phyloP scores from a whole-genome alignment of 371 early-diverging fungal species.

The Entomophthora muscae region DNA sequence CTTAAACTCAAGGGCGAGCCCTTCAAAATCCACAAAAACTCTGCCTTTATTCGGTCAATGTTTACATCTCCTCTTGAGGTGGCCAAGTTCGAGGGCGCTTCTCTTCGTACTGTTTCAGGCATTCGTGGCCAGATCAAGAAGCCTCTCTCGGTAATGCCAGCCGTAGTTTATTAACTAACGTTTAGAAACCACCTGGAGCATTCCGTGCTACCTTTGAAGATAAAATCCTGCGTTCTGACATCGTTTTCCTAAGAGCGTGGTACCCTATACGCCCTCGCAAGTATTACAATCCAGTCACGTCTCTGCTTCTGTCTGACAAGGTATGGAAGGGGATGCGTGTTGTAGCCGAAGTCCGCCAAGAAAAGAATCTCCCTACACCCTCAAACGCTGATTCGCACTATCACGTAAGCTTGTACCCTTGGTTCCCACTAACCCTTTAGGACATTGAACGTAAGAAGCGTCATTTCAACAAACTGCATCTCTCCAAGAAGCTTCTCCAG shows the following conservation, averaged over 20 bases:
- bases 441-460: constrained; percentile 64
- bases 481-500: constrained; percentile 66
- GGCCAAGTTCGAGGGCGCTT: constrained; percentile 95
- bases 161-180: background rate
- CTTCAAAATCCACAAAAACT: constrained; percentile 89
- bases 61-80: constrained; percentile 97
- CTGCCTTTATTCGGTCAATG: constrained; percentile 99
- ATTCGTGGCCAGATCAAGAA: constrained; percentile 98
- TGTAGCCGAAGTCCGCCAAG: constrained; percentile 74
- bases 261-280: constrained; percentile 83
- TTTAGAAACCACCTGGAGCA: constrained; percentile 73
- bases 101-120: constrained; percentile 90
- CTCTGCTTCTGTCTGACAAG: constrained; percentile 46
- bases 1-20: constrained; percentile 94
- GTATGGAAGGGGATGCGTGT: constrained; percentile 83
- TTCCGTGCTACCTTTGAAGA: constrained; percentile 99
- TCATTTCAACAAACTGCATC: constrained; percentile 65
- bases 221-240: constrained; percentile 85
- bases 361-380: constrained; percentile 39
- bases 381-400: constrained; percentile 67
- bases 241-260: constrained; percentile 95
- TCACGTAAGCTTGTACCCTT: constrained; percentile 27
- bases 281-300: constrained; percentile 91
- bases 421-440: constrained; percentile 14
- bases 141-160: constrained; percentile 37